These are phyloP conservation scores for Dothiorella sarmentorum DNA, from an alignment of 2,329 filamentous ascomycete species.

Conservation along the genomic window DNA sequence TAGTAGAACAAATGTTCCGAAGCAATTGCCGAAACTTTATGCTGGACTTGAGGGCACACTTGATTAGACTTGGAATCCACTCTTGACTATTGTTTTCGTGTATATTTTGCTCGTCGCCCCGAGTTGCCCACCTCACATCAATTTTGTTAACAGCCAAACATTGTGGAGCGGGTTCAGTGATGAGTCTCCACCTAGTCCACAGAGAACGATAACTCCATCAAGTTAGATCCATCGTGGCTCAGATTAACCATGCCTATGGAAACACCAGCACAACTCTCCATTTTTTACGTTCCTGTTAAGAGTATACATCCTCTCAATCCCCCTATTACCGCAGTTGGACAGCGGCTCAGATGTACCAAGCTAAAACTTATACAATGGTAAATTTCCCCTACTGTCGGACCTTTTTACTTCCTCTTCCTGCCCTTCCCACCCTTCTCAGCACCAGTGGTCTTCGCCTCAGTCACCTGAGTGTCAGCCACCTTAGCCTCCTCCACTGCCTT, in stretches of 20 bases:
- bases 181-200: too few species aligned
- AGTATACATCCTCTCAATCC: background rate
- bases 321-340: background rate
- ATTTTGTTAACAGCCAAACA: too few species aligned
- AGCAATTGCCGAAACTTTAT: too few species aligned
- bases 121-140: too few species aligned
- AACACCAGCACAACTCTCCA: background rate
- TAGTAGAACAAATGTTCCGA: too few species aligned
- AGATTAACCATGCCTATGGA: background rate
- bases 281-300: background rate
- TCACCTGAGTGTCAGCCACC: constrained; percentile 18
- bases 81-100: too few species aligned
- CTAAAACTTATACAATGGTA: background rate
- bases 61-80: too few species aligned
- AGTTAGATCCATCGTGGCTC: background rate
- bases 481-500: constrained; percentile 20
- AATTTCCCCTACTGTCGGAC: too few species aligned
- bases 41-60: too few species aligned
- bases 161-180: too few species aligned
- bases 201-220: too few species aligned
- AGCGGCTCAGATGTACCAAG: background rate
- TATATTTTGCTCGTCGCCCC: too few species aligned
- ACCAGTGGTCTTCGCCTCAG: constrained; percentile 19
- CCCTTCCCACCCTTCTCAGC: constrained; percentile 17
- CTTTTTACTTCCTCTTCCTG: constrained; percentile 27